phyloP scores from a whole-genome alignment of 208 protist species.

The Trypanosoma congolense region DNA sequence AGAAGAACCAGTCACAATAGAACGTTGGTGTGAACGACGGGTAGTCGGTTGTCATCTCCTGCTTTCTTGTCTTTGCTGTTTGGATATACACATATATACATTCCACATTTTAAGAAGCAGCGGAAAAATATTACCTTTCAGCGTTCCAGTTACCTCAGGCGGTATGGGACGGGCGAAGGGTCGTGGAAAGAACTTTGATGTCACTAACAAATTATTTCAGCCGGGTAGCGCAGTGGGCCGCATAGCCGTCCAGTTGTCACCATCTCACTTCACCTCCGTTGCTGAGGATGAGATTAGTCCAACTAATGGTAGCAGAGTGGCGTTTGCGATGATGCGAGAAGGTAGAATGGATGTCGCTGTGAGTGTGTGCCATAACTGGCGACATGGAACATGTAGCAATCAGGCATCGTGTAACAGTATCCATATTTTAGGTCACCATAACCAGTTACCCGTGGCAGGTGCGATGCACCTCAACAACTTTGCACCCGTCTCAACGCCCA shows the following conservation, averaged over 20 bases:
- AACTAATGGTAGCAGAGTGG: constrained; percentile 69
- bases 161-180: constrained; percentile 28
- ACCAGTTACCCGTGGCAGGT: constrained; percentile 3
- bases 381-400: constrained; percentile 64
- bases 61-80: too few species aligned
- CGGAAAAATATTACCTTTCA: too few species aligned
- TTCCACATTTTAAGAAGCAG: too few species aligned
- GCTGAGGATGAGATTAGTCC: constrained; percentile 72
- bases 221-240: constrained; percentile 42
- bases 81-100: too few species aligned
- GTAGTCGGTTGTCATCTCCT: too few species aligned
- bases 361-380: constrained; percentile 76
- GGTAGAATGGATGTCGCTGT: constrained; percentile 57
- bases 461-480: constrained; percentile 5
- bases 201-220: constrained; percentile 71
- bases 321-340: constrained; percentile 58
- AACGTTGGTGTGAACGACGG: too few species aligned
- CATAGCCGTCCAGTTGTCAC: constrained; percentile 54
- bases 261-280: constrained; percentile 33
- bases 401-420: constrained; percentile 69
- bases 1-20: too few species aligned
- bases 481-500: background rate
- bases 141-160: too few species aligned
- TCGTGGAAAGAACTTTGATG: constrained; percentile 63
- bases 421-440: constrained; percentile 54